Evolutionary conservation across 345 rosid species (phyloP).

Genomic region (Mallotus nudiflorus): DNA sequence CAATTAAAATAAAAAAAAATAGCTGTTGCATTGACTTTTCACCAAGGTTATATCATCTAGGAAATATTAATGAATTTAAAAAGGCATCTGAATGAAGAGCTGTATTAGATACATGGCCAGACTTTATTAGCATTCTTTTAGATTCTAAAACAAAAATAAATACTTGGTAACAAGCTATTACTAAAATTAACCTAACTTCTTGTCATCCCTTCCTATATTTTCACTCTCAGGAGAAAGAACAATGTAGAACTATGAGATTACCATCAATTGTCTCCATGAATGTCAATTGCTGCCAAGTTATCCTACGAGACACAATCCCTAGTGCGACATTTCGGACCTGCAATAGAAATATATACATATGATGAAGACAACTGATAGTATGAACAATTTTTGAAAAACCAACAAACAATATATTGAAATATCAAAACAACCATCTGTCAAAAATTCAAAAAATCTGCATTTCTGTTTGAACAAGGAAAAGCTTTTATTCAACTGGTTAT

Average conservation of each 20-base stretch:
- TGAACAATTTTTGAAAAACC: not conserved
- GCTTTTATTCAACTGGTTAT: not conserved
- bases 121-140: not conserved
- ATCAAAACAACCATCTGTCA: not conserved
- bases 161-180: not conserved
- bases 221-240: not conserved
- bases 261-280: slow-evolving; percentile 77
- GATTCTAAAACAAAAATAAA: not conserved
- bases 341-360: slow-evolving; percentile 3
- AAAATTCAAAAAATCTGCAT: not conserved
- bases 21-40: not conserved
- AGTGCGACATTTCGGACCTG: slow-evolving; percentile 86
- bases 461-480: not conserved
- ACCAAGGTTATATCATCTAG: not conserved
- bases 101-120: not conserved
- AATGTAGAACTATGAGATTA: slow-evolving; percentile 34
- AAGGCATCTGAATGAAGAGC: not conserved
- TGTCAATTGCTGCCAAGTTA: slow-evolving; percentile 82
- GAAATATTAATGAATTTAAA: no score
- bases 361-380: not conserved
- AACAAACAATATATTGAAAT: not conserved
- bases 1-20: not conserved
- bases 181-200: not conserved
- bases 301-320: slow-evolving; percentile 90
- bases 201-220: not conserved